Evolutionary conservation across 2,329 filamentous ascomycete species (phyloP).

Genomic region (Penicillium palitans): DNA sequence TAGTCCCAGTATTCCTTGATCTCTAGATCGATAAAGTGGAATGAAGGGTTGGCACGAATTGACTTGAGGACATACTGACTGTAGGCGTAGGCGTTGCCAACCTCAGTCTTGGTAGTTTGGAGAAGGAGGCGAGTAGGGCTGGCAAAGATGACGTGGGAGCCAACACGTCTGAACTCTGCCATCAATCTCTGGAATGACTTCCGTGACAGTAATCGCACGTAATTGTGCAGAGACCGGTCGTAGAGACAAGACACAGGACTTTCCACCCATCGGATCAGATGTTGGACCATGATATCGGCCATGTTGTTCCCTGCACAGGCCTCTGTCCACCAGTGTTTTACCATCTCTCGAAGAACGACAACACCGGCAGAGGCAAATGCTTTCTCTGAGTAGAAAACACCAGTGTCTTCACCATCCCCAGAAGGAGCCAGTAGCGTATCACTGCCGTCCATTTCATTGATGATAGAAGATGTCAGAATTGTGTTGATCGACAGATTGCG

Average conservation of each 20-base stretch:
- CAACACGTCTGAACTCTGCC: constrained; percentile 92
- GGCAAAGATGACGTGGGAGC: constrained; percentile 93
- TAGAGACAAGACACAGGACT: constrained; percentile 92
- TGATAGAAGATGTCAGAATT: constrained; percentile 90
- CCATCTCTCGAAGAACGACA: constrained; percentile 91
- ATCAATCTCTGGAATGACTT: constrained; percentile 97
- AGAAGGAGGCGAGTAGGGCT: constrained; percentile 84
- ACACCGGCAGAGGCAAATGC: constrained; percentile 93
- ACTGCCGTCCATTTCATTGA: constrained; percentile 91
- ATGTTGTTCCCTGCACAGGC: constrained; percentile 86
- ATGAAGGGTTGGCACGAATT: constrained; percentile 90
- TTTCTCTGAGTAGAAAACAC: constrained; percentile 77
- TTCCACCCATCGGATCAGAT: constrained; percentile 96
- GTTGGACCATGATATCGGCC: constrained; percentile 97
- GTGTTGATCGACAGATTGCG: constrained; percentile 97
- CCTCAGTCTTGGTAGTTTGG: constrained; percentile 94
- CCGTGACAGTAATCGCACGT: constrained; percentile 97
- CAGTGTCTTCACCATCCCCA: constrained; percentile 63
- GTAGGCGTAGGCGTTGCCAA: constrained; percentile 95
- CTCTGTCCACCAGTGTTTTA: constrained; percentile 97
- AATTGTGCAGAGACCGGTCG: constrained; percentile 90
- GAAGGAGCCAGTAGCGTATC: constrained; percentile 84
- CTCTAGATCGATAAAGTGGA: constrained; percentile 95
- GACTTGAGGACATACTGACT: constrained; percentile 97
- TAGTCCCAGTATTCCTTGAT: constrained; percentile 99